phyloP scores from a whole-genome alignment of 2,329 filamentous ascomycete genomes.

The Colletotrichum noveboracense region DNA sequence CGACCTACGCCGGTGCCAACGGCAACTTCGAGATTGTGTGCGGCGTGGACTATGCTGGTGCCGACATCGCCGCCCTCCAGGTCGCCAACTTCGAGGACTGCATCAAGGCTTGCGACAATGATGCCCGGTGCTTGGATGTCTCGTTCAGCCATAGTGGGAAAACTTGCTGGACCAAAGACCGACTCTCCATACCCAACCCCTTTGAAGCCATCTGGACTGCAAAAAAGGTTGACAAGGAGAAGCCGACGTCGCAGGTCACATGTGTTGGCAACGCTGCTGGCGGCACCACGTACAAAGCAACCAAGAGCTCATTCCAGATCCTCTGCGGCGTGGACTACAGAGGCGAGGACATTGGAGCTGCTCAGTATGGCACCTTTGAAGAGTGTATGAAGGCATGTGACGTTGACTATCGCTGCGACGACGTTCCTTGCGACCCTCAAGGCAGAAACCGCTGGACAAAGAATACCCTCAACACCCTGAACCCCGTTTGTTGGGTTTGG shows the following conservation, averaged over 20 bases:
- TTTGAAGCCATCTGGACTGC: not conserved
- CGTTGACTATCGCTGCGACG: not conserved
- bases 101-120: not conserved
- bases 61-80: not conserved
- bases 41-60: not conserved
- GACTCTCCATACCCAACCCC: not conserved
- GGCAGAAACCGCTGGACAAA: not conserved
- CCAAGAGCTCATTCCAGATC: not conserved
- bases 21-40: not conserved
- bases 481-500: not conserved
- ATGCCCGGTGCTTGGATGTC: not conserved
- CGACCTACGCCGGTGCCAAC: not conserved
- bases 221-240: not conserved
- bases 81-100: not conserved
- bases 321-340: not conserved
- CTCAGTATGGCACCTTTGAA: not conserved
- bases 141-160: not conserved
- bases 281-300: not conserved
- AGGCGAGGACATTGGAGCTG: not conserved
- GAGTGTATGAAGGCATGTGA: not conserved
- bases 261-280: not conserved
- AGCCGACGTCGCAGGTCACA: not conserved
- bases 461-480: not conserved
- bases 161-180: not conserved
- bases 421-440: not conserved